Conservation (phyloP, 345 rosid genomes). For the Crucihimalaya himalaica region DNA sequence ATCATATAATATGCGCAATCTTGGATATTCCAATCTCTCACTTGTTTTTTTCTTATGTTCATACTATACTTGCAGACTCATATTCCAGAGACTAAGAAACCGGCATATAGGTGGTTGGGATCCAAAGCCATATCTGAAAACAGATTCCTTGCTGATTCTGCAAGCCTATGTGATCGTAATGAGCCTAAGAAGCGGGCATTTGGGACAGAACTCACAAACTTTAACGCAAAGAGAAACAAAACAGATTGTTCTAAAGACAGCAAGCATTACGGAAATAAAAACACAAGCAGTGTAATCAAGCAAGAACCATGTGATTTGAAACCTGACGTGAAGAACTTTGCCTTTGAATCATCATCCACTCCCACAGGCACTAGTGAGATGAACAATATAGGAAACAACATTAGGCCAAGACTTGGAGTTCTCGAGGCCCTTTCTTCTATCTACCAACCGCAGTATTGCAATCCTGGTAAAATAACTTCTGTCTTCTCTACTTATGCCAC, state of each 20-base stretch:
- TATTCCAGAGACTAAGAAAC: conserved; percentile 64
- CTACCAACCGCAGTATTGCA: conserved; percentile 57
- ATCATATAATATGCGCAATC: neutral
- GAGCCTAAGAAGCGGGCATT: conserved; percentile 62
- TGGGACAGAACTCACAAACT: conserved; percentile 66
- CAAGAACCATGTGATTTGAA: conserved; percentile 33
- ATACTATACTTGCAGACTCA: conserved; percentile 55
- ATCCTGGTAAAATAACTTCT: conserved; percentile 56
- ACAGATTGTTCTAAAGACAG: conserved; percentile 34
- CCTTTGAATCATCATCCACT: conserved; percentile 63
- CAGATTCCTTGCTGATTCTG: conserved; percentile 27
- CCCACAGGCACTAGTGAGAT: conserved; percentile 33
- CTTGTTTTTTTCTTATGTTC: conserved; percentile 24
- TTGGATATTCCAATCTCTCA: neutral
- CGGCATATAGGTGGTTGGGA: conserved; percentile 87
- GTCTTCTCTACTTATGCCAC: neutral
- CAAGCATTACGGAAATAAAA: conserved; percentile 40
- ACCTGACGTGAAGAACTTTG: conserved; percentile 44
- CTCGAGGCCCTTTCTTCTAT: conserved; percentile 56
- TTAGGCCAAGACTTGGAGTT: conserved; percentile 40
- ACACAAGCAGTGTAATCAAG: conserved; percentile 34
- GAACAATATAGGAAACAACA: conserved; percentile 37
- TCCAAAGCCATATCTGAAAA: conserved; percentile 43
- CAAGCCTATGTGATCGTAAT: conserved; percentile 23
- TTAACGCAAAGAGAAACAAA: conserved; percentile 48